Base-by-base conservation (phyloP, 371 early-diverging fungal species). In the Syncephalastrum racemosum region DNA sequence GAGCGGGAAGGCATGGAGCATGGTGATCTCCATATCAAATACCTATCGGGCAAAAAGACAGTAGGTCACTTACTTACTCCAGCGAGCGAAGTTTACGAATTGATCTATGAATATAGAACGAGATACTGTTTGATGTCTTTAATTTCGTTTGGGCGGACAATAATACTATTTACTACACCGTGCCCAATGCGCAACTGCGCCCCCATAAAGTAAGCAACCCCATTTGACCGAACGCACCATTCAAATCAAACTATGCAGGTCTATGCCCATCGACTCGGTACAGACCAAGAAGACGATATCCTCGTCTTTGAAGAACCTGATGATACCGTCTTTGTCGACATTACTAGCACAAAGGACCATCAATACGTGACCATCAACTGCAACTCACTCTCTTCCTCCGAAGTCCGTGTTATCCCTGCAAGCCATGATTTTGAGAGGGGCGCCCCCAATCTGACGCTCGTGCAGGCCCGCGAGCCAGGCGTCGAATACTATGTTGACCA, bases 401-500 rank as follows among this genome's bases (percentile, higher is more conserved):
- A 93, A 64, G 84, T 88, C n/a, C 66, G 77, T 16, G 62, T 90
- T 0, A 58, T 91, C 43, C 63, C 72, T 16, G 73, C 88, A 0
- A 53, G 69, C 16, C 74, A 77, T 64, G 80, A 81, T 41, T 71
- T 71, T 51, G 64, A 63, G 1, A 54, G 59, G 4, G 64, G 57
- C 13, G 47, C 12, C 15, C 82, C 84, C 24, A 45, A 57, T 6
- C 48, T 82, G 23, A 63, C 53, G 7, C 64, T 89, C 4, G 73
- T 92, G 7, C 74, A 85, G n/a, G 72, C 79, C 16, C 75, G 92
- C 4, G 66, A 67, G 24, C 60, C 71, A 4, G 86, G 83, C 10
- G 67, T 89, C 2, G 90, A 92, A 49, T 90, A 89, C 57, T 92
- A 84, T 71, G 87, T 89, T 2, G 94, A 93, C 60, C 92, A 92